Percentiles rank a stretch among this genome's conserved stretches.
Evolutionary conservation across 257 asterid genomes (phyloP).

Genomic region (Gentiana straminea): DNA sequence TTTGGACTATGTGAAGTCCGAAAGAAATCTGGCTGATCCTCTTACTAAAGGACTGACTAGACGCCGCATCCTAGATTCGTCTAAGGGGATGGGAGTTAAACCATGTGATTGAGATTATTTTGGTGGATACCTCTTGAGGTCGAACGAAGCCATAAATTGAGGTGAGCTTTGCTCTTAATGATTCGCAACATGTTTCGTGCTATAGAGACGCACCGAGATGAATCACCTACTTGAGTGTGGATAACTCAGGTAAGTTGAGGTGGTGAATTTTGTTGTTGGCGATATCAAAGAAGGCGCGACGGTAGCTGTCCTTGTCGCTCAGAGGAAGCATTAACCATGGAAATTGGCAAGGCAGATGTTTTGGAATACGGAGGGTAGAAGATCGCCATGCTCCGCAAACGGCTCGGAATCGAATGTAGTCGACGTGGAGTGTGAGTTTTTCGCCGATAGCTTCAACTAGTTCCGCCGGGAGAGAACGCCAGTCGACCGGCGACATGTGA

Average conservation of each 20-base stretch:
- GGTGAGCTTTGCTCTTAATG: too few species aligned
- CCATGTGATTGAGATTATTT: too few species aligned
- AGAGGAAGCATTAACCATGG: slow-evolving; percentile 90
- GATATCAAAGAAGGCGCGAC: slow-evolving; percentile 43
- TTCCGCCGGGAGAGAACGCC: slow-evolving; percentile 66
- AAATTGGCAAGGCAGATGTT: slow-evolving; percentile 55
- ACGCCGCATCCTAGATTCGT: too few species aligned
- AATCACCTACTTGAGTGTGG: too few species aligned
- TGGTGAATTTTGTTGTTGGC: slow-evolving; percentile 24
- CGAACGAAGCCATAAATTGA: too few species aligned
- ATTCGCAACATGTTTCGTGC: too few species aligned
- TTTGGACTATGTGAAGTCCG: too few species aligned
- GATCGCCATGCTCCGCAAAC: slow-evolving; percentile 49
- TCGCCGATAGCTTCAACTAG: slow-evolving; percentile 38
- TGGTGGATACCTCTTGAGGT: too few species aligned
- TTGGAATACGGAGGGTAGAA: slow-evolving; percentile 33
- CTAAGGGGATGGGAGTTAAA: too few species aligned
- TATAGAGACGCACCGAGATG: too few species aligned
- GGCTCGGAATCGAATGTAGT: slow-evolving; percentile 65
- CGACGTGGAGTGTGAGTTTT: slow-evolving; percentile 29
- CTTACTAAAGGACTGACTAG: too few species aligned
- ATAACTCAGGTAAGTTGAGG: slow-evolving; percentile 57
- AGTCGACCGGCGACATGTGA: slow-evolving; percentile 26
- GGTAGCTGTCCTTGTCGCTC: slow-evolving; percentile 17
- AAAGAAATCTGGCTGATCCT: too few species aligned